Evolutionary conservation across 2,329 filamentous ascomycete genomes (phyloP), one percentile per base, ranked within the genome.

Genomic region (Fusarium pilosicola): DNA sequence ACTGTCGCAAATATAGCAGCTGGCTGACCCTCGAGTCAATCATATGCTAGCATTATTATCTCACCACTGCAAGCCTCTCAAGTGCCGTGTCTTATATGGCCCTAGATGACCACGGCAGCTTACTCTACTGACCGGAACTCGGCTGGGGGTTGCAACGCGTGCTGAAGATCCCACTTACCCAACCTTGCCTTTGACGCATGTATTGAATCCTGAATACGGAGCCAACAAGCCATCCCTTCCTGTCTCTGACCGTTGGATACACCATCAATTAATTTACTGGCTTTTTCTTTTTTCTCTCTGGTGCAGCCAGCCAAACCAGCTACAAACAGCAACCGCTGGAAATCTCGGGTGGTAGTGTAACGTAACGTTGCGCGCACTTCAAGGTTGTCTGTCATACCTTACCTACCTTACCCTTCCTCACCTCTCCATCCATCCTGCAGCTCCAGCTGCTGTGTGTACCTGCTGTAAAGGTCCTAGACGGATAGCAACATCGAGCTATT

Each of bases 341-440:
- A n/a, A 26, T 63, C 38, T 65, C 57, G 44, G 61, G 52, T 67
- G 62, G 62, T 54, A 70, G 71, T 78, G 76, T 72, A 78, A 78
- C 76, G 76, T 78, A 76, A 77, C 76, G 76, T 77, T 76, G 71
- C 75, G 74, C 68, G 68, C 75, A 73, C 68, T 65, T 49, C 46
- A 26, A 69, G 63, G 58, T 61, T 69, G 71, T 68, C 62, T 66
- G 46, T 62, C 46, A 61, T 61, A 56, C 32, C 32, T 34, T 34
- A 34, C 32, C 32, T 34, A 34, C 32, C 7, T 3, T 34, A 34
- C 46, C 46, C 28, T 55, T 58, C 42, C 56, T 54, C 49, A 28
- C 32, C 51, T 34, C 26, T 26, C 28, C 28, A 6, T 34, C n/a
- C 46, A 6, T 34, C n/a, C 46, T 61, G 28, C 48, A 61, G 58